Conservation (phyloP, 139 green algal species). For the Micromonas commoda region DNA sequence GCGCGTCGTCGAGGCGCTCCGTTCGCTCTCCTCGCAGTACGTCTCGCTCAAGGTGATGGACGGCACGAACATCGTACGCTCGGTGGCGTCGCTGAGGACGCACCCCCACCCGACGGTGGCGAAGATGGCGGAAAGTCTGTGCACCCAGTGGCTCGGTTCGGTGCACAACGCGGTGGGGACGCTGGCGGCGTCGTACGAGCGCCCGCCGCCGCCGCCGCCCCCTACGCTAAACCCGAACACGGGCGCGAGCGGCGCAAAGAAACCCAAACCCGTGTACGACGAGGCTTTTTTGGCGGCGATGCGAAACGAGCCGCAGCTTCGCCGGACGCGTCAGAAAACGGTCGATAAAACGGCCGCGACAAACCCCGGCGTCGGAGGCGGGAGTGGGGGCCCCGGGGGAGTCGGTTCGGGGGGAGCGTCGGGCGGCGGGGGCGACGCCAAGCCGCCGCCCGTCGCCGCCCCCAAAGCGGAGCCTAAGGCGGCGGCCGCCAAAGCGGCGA, state of each 20-base stretch:
- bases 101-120: not conserved
- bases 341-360: not conserved
- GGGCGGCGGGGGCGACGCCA: too few relatives aligned
- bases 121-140: not conserved
- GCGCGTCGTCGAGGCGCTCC: not conserved
- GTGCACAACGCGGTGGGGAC: constrained; percentile 1
- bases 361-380: not conserved
- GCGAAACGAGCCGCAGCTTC: not conserved
- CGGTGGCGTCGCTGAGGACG: not conserved
- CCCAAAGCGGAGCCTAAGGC: too few relatives aligned
- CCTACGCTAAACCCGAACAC: not conserved
- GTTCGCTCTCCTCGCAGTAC: constrained; percentile 3
- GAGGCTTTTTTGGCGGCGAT: not conserved
- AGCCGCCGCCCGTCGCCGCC: too few relatives aligned
- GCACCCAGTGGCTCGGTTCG: not conserved
- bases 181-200: not conserved
- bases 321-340: not conserved
- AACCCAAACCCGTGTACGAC: not conserved
- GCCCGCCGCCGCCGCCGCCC: not conserved
- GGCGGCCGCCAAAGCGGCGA: too few relatives aligned
- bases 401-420: not conserved
- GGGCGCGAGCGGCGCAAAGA: not conserved
- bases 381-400: too few relatives aligned
- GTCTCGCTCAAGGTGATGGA: not conserved
- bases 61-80: not conserved